Percentiles rank a stretch among this genome's conserved stretches.
phyloP scores from a whole-genome alignment of 805 yeast species.

The Saccharomyces mikatae region DNA sequence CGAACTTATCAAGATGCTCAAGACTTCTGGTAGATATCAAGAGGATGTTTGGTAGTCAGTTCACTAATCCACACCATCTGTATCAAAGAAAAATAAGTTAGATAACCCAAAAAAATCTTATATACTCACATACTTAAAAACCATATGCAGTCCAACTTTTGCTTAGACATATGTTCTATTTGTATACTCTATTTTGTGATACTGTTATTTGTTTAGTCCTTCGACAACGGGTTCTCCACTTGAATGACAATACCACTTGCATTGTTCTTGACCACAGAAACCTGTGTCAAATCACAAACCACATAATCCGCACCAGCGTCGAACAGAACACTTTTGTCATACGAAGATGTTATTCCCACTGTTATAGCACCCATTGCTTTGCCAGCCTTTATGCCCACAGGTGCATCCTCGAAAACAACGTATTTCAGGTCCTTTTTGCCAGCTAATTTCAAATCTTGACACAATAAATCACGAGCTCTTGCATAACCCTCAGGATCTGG shows the following conservation, averaged over 20 bases:
- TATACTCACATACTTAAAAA: not conserved
- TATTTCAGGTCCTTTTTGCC: conserved; percentile 21
- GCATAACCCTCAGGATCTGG: conserved; percentile 77
- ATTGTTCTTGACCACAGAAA: conserved; percentile 12
- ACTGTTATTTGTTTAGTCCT: not conserved
- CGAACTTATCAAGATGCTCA: conserved; percentile 68
- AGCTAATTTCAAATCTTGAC: conserved; percentile 28
- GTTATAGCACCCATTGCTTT: conserved; percentile 67
- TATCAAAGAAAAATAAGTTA: not conserved
- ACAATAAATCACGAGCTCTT: conserved; percentile 47
- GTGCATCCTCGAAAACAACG: conserved; percentile 79
- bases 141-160: not conserved
- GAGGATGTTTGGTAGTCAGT: conserved; percentile 86
- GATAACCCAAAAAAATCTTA: not conserved
- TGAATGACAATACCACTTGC: conserved; percentile 8
- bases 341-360: conserved; percentile 70
- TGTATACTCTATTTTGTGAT: not conserved
- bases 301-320: conserved; percentile 73
- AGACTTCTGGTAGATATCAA: conserved; percentile 82
- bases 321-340: conserved; percentile 52
- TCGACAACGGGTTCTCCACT: conserved; percentile 9
- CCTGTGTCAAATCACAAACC: conserved; percentile 49
- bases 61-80: not conserved
- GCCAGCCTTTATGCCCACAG: conserved; percentile 75
- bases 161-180: not conserved